Evolutionary conservation across 2,329 filamentous ascomycete species (phyloP), one percentile per base, ranked within the genome.

Genomic region (Colletotrichum gigasporum): DNA sequence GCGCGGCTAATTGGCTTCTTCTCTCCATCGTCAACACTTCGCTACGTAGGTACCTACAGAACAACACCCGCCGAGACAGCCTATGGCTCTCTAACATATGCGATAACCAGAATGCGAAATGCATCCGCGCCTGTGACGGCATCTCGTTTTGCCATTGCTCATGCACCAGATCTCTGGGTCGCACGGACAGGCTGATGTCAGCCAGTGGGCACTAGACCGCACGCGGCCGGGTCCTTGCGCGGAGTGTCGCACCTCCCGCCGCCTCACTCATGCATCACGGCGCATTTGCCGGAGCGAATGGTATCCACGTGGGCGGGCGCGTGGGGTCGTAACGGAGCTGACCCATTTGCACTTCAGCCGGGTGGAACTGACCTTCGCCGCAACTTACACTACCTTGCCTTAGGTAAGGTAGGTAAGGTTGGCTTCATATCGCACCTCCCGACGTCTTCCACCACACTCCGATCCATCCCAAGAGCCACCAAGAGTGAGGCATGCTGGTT

Each of bases 1-100:
- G 39, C 24, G 62, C 55, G 65, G 65, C 55, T 67, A 65, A 67
- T 67, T 52, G 63, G 58, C 37, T 45, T 51, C 45, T 51, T 63
- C 55, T 63, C 39, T 48, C 55, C 41, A 35, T 54, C 56, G 18
- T 22, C 34, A 54, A 35, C 26, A 14, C 34, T 55, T 55, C 22
- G n/a, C n/a, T n/a, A n/a, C n/a, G n/a, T n/a, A n/a, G n/a, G n/a
- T n/a, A n/a, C 32, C 10, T 41, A 42, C 14, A 61, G 35, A 39
- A 51, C n/a, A 45, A 37, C 47, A 39, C 18, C 30, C 30, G 22
- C 26, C 18, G 24, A 14, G 42, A 37, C 32, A n/a, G 10, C 41
- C 10, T 28, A 16, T 8, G 4, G 16, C 3, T 34, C 20, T 24
- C 16, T 47, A 20, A 47, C 8, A 37, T 9, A n/a, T n/a, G n/a